phyloP scores from a whole-genome alignment of 345 rosid species.

The Eucalyptus tenuipes region DNA sequence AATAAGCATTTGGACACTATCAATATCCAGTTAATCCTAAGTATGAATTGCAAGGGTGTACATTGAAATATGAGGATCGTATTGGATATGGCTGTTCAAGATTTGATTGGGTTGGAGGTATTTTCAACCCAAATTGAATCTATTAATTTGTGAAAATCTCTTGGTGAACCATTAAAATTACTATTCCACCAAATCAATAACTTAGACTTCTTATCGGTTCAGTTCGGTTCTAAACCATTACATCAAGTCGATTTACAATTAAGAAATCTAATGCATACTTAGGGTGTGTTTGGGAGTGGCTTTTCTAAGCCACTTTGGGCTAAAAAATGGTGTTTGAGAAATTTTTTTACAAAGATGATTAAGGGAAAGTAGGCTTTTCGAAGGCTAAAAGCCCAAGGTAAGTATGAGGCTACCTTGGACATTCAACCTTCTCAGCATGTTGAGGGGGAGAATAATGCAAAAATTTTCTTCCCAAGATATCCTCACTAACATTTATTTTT shows the following conservation, averaged over 20 bases:
- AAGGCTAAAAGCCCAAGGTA: too few relatives aligned
- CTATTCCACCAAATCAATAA: neutral
- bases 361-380: too few relatives aligned
- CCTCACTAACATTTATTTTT: too few relatives aligned
- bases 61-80: neutral
- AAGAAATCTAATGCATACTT: neutral
- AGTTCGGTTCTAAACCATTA: neutral
- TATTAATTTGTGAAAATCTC: accelerated
- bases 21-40: neutral
- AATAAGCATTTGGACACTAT: neutral
- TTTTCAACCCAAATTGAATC: neutral
- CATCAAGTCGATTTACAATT: neutral
- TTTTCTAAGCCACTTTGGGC: too few relatives aligned
- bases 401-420: too few relatives aligned
- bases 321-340: too few relatives aligned
- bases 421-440: too few relatives aligned
- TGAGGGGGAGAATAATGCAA: too few relatives aligned
- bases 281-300: too few relatives aligned
- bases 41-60: neutral
- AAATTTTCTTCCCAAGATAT: too few relatives aligned
- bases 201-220: neutral
- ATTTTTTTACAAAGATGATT: too few relatives aligned
- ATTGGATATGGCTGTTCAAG: neutral
- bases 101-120: neutral
- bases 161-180: neutral